Evolutionary conservation across 805 yeast species (phyloP).

Genomic region (Kurtzmaniella cleridarum): DNA sequence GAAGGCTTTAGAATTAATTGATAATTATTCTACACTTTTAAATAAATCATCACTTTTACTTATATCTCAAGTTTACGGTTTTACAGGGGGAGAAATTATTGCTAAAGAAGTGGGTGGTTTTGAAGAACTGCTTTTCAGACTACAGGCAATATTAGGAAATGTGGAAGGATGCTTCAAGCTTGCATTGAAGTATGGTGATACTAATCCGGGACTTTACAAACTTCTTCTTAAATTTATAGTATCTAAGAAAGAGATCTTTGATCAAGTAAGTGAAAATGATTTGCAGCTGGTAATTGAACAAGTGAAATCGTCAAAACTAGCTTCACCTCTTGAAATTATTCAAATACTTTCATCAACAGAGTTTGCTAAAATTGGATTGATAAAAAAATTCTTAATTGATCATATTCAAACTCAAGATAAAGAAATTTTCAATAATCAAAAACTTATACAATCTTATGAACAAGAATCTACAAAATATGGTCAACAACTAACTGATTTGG

Average conservation of each 20-base stretch:
- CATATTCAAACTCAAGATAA: slow-evolving; percentile 53
- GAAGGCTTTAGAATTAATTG: slow-evolving; percentile 55
- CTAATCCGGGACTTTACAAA: slow-evolving; percentile 60
- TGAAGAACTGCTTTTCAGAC: slow-evolving; percentile 62
- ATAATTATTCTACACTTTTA: slow-evolving; percentile 42
- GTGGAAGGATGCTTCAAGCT: slow-evolving; percentile 52
- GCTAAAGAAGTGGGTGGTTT: slow-evolving; percentile 38
- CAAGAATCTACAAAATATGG: slow-evolving; percentile 56
- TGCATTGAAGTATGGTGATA: slow-evolving; percentile 53
- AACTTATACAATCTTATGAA: slow-evolving; percentile 62
- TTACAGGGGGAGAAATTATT: slow-evolving; percentile 43
- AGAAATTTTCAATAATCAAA: slow-evolving; percentile 65
- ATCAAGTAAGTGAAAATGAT: slow-evolving; percentile 46
- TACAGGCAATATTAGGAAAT: slow-evolving; percentile 55
- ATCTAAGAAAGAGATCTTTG: slow-evolving; percentile 47
- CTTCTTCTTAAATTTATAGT: slow-evolving; percentile 60
- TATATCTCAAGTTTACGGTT: slow-evolving; percentile 52
- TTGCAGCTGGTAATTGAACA: slow-evolving; percentile 46
- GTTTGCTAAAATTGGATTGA: slow-evolving; percentile 63
- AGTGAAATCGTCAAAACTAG: slow-evolving; percentile 46
- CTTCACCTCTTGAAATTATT: slow-evolving; percentile 76
- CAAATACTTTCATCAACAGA: slow-evolving; percentile 58
- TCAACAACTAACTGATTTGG: slow-evolving; percentile 46
- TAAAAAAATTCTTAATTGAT: slow-evolving; percentile 63
- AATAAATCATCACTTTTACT: slow-evolving; percentile 53